Evolutionary conservation across 2,329 filamentous ascomycete species (phyloP), one percentile per base, ranked within the genome.

Genomic region (Ophiosphaerella herpotricha): DNA sequence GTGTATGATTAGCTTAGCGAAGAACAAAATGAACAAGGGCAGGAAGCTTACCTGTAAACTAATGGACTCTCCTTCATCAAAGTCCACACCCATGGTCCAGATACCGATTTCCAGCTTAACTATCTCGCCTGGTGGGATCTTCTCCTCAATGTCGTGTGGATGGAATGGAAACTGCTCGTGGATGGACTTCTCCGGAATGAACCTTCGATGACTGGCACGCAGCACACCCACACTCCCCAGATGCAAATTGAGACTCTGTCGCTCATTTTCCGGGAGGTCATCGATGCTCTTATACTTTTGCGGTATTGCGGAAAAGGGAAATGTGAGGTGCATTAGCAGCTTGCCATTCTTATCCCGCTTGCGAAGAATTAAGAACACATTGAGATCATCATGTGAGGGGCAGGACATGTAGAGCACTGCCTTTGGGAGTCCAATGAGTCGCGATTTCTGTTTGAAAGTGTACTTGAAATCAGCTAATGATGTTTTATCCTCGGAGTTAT

Each of bases 221-320:
- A 80, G 60, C 11, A 78, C 73, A 13, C 77, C 77, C 5, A 74
- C 68, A 2, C 75, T 72, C 0, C 77, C 77, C 1, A 73, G 57
- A 51, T 79, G 74, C 4, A 77, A 61, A 31, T 75, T 77, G n/a
- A 75, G 51, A 35, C 73, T 76, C 3, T 64, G 59, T 21, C 68
- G 67, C 0, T 79, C 72, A 42, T 75, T 72, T 18, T 71, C 63
- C 78, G 87, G 64, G 81, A 85, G 73, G 81, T 87, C 48, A 81
- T 87, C 77, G 76, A 82, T 69, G 1, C 65, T 68, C 41, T 52
- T 55, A 37, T 46, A 46, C 1, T 21, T 24, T 21, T 68, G 55
- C 0, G 71, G 68, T 0, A 67, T 60, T 0, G 67, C 63, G 3
- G 68, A 60, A 53, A 72, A 68, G 0, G 78, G 78, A 40, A 81